phyloP scores from a whole-genome alignment of 2,329 filamentous ascomycete genomes.

The Colletotrichum navitas region DNA sequence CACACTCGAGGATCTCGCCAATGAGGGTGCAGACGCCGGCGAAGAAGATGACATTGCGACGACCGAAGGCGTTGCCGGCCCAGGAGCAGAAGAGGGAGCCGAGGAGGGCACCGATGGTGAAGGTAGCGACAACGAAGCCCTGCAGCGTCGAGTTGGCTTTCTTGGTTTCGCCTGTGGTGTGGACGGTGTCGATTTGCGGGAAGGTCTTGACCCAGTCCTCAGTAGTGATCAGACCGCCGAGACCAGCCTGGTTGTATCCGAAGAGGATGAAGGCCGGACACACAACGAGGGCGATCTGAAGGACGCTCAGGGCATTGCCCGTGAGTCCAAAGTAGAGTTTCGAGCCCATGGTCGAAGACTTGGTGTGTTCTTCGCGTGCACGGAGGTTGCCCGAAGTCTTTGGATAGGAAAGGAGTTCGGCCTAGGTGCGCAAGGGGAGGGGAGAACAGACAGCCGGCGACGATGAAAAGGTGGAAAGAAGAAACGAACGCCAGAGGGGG shows the following conservation, averaged over 20 bases:
- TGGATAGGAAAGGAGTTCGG: slow-evolving; percentile 10
- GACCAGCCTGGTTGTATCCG: slow-evolving; percentile 57
- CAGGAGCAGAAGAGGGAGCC: slow-evolving; percentile 54
- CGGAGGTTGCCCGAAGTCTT: slow-evolving; percentile 27
- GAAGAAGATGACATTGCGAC: slow-evolving; percentile 50
- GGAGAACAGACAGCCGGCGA: slow-evolving; percentile 25
- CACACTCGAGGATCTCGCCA: slow-evolving; percentile 52
- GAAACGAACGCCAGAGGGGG: background rate
- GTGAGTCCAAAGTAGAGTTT: slow-evolving; percentile 49
- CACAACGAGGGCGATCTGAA: slow-evolving; percentile 58
- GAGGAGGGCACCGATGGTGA: slow-evolving; percentile 53
- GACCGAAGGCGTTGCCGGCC: slow-evolving; percentile 52
- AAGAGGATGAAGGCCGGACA: slow-evolving; percentile 58
- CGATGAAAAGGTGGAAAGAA: background rate
- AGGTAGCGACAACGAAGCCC: slow-evolving; percentile 54
- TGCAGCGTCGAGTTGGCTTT: slow-evolving; percentile 52
- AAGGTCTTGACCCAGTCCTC: slow-evolving; percentile 53
- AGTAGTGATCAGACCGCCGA: slow-evolving; percentile 53
- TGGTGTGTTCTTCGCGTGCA: slow-evolving; percentile 14
- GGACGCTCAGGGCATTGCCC: slow-evolving; percentile 51
- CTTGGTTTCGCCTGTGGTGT: slow-evolving; percentile 49
- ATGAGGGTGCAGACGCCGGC: slow-evolving; percentile 51
- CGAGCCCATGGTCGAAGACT: slow-evolving; percentile 30
- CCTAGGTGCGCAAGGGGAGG: slow-evolving; percentile 11
- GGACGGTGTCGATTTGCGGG: slow-evolving; percentile 55